Conservation (phyloP, 139 green algal species). For the Volvox reticuliferus region DNA sequence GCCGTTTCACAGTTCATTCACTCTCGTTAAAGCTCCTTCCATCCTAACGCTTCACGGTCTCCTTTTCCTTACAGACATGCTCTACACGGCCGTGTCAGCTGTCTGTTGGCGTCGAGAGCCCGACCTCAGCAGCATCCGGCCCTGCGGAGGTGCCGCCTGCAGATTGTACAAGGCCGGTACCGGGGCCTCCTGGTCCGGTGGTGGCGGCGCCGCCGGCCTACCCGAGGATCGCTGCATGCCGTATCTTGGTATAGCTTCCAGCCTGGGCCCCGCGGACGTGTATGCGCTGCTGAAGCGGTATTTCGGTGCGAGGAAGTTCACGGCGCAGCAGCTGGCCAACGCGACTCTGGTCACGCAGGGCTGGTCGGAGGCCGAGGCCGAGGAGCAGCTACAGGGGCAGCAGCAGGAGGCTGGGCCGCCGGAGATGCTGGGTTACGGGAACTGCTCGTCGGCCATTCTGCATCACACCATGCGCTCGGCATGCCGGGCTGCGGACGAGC, state of each 20-base stretch:
- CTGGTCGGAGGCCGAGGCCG: background rate
- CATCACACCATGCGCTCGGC: background rate
- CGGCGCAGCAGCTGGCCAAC: background rate
- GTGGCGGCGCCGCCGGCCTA: background rate
- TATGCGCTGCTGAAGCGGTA: background rate
- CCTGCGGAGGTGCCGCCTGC: background rate
- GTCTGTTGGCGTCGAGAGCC: slow-evolving; percentile 2
- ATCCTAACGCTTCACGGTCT: too few species aligned
- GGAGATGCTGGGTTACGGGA: background rate
- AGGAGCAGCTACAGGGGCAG: background rate
- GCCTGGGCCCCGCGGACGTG: background rate
- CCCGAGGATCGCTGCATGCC: slow-evolving; percentile 37
- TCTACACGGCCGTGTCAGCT: background rate
- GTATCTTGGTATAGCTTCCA: background rate
- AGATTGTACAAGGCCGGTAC: background rate
- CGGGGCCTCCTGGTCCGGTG: background rate
- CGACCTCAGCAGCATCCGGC: background rate
- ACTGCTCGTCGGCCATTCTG: slow-evolving; percentile 6
- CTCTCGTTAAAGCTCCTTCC: too few species aligned
- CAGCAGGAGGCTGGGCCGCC: background rate
- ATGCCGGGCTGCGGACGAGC: background rate
- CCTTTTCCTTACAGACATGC: background rate
- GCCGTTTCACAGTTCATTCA: too few species aligned
- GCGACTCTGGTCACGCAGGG: background rate
- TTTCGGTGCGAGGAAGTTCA: background rate